A percentile compares a stretch with the other conserved stretches of the same genome.
phyloP scores from a whole-genome alignment of 805 yeast genomes.

The Lachancea quebecensis region DNA sequence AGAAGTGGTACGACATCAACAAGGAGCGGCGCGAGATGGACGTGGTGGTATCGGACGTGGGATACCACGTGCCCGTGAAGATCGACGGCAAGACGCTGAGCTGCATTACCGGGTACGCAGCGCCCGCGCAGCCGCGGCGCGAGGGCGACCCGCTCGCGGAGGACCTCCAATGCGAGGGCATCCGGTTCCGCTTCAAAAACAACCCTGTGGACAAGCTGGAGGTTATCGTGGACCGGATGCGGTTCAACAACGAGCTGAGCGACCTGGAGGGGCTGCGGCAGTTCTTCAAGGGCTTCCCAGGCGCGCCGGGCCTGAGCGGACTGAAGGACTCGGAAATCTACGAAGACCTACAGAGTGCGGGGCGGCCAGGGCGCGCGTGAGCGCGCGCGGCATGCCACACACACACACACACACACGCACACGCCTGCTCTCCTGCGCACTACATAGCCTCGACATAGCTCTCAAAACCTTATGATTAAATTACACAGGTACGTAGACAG shows the following conservation, averaged over 20 bases:
- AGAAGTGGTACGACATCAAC: conserved; percentile 86
- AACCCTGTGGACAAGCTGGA: conserved; percentile 36
- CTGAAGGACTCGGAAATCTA: conserved; percentile 67
- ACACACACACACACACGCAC: not conserved
- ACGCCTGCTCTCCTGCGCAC: too few relatives aligned
- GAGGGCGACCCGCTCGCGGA: conserved; percentile 30
- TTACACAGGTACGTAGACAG: conserved; percentile 10
- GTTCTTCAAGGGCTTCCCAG: conserved; percentile 67
- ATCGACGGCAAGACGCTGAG: conserved; percentile 28
- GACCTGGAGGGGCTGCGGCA: conserved; percentile 58
- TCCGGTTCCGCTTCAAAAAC: conserved; percentile 36
- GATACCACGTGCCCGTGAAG: conserved; percentile 38
- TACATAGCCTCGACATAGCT: too few relatives aligned
- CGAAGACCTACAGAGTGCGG: conserved; percentile 63
- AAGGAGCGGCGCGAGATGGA: conserved; percentile 82
- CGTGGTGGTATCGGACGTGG: conserved; percentile 39
- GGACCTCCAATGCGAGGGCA: conserved; percentile 37
- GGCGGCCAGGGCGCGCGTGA: conserved; percentile 1
- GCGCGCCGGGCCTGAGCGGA: conserved; percentile 61
- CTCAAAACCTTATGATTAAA: conserved; percentile 4
- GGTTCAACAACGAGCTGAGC: conserved; percentile 62
- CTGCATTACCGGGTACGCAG: conserved; percentile 34
- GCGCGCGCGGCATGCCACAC: not conserved
- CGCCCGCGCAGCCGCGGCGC: conserved; percentile 28
- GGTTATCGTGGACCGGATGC: conserved; percentile 60